Evolutionary conservation across 2,329 filamentous ascomycete genomes (phyloP).

Genomic region (Dactylellina sp.): DNA sequence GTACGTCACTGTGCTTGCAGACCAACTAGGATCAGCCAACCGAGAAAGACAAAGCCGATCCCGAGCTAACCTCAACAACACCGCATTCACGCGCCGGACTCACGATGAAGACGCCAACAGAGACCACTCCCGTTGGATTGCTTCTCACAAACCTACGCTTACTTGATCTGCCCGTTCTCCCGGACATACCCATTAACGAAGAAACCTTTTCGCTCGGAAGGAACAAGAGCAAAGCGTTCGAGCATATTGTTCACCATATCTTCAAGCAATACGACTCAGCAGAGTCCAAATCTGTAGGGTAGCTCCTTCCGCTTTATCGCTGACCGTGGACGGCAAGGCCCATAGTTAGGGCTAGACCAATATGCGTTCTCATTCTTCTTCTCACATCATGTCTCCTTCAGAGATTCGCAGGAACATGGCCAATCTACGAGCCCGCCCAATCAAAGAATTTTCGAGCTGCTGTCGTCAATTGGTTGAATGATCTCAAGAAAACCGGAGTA

Average conservation of each 20-base stretch:
- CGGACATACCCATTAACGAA: constrained; percentile 80
- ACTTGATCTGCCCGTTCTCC: constrained; percentile 82
- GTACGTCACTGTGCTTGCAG: constrained; percentile 8
- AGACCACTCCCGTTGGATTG: constrained; percentile 66
- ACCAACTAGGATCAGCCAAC: constrained; percentile 22
- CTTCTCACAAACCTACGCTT: constrained; percentile 88
- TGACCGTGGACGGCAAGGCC: background rate
- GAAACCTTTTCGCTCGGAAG: constrained; percentile 75
- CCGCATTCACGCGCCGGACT: background rate
- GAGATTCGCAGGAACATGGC: constrained; percentile 92
- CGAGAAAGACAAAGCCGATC: constrained; percentile 18
- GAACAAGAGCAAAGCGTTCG: constrained; percentile 82
- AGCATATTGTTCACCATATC: constrained; percentile 91
- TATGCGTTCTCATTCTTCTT: constrained; percentile 19
- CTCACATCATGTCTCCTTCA: constrained; percentile 62
- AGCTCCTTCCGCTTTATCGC: constrained; percentile 16
- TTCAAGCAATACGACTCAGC: constrained; percentile 85
- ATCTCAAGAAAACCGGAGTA: constrained; percentile 86
- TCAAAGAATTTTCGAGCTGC: constrained; percentile 89
- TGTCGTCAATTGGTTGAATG: constrained; percentile 82
- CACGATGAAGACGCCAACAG: constrained; percentile 36
- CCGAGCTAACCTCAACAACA: constrained; percentile 22
- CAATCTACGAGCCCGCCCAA: constrained; percentile 87
- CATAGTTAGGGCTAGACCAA: constrained; percentile 8
- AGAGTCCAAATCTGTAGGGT: constrained; percentile 76